Conservation (phyloP, 495 filamentous ascomycete genomes). For the Aspergillus panamensis region DNA sequence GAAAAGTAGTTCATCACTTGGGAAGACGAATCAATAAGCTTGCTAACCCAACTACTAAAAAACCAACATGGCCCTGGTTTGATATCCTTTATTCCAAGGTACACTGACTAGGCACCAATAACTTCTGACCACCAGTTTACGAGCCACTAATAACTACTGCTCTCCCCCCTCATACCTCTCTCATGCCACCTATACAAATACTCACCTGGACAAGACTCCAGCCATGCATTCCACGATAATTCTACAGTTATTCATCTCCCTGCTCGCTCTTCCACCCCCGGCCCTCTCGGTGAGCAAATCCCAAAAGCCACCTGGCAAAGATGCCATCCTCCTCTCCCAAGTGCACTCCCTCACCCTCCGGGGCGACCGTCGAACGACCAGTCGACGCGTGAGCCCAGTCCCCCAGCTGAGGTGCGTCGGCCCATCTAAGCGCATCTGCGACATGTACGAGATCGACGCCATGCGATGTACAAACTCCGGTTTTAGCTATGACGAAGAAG, state of each 20-base stretch:
- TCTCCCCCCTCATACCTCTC: not conserved
- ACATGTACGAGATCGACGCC: constrained; percentile 66
- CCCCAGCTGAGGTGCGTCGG: constrained; percentile 84
- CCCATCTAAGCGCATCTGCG: constrained; percentile 51
- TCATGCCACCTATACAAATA: not conserved
- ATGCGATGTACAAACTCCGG: constrained; percentile 90
- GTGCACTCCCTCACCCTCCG: constrained; percentile 77
- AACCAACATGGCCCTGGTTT: not conserved
- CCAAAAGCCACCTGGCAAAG: constrained; percentile 44
- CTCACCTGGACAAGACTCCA: constrained; percentile 3
- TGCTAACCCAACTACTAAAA: no score
- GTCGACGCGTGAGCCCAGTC: constrained; percentile 72
- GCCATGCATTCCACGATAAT: constrained; percentile 15
- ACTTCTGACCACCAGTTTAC: not conserved
- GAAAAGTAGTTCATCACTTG: not conserved
- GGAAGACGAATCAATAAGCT: no score
- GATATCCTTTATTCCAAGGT: not conserved
- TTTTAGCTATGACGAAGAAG: constrained; percentile 60
- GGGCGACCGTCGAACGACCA: constrained; percentile 56
- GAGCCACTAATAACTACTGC: not conserved
- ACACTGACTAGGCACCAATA: not conserved
- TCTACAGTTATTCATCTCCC: constrained; percentile 16
- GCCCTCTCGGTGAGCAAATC: constrained; percentile 28
- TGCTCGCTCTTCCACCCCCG: constrained; percentile 36
- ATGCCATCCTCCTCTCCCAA: constrained; percentile 69